A percentile compares a stretch with the other conserved stretches of the same genome.
phyloP scores from a whole-genome alignment of 345 rosid genomes.

The Isatis tinctoria region DNA sequence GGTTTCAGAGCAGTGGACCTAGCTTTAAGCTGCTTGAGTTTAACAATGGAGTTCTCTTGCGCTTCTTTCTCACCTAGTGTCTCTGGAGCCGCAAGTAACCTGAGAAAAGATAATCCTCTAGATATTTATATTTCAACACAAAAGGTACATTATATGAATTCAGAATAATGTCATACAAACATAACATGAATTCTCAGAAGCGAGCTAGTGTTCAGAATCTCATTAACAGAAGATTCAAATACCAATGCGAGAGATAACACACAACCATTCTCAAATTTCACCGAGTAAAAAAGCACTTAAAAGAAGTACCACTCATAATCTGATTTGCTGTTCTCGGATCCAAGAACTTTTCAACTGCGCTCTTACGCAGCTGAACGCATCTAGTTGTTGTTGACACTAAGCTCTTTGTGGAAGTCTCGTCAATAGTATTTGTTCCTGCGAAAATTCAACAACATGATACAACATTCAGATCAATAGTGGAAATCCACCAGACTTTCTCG shows the following conservation, averaged over 20 bases:
- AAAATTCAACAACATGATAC: neutral
- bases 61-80: neutral
- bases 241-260: neutral
- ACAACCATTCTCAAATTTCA: neutral
- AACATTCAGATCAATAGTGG: neutral
- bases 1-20: slow-evolving; percentile 52
- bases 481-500: neutral
- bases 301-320: slow-evolving; percentile 30
- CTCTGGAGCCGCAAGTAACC: slow-evolving; percentile 32
- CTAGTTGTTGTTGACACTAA: too few relatives aligned
- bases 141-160: neutral
- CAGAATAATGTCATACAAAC: neutral
- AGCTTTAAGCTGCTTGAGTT: slow-evolving; percentile 21
- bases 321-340: slow-evolving; percentile 28
- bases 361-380: too few relatives aligned
- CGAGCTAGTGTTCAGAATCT: too few relatives aligned
- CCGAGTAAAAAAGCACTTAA: neutral
- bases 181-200: too few relatives aligned
- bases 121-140: neutral
- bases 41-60: slow-evolving; percentile 17
- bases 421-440: too few relatives aligned
- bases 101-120: neutral
- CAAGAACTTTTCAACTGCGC: slow-evolving; percentile 26
- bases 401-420: too few relatives aligned
- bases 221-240: neutral